These are phyloP conservation scores for Iberis pinnata DNA, from an alignment of 345 rosid species.

Conservation along the genomic window DNA sequence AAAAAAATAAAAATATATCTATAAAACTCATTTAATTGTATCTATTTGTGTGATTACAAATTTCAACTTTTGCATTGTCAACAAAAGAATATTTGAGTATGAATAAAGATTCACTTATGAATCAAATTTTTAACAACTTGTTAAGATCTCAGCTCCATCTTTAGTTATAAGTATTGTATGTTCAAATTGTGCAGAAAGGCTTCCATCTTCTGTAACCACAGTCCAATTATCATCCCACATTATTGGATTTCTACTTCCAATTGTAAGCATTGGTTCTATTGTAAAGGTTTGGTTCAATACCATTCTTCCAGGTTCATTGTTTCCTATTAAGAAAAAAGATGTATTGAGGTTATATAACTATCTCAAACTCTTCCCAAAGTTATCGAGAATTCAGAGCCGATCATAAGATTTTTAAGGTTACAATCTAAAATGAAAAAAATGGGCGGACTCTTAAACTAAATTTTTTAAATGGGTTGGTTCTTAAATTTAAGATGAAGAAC, in stretches of 20 bases:
- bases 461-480: too few species aligned
- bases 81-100: conserved; percentile 13
- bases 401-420: too few species aligned
- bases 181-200: conserved; percentile 88
- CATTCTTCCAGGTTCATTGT: conserved; percentile 68
- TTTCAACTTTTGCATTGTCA: conserved; percentile 5
- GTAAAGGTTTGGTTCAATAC: conserved; percentile 90
- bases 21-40: conserved; percentile 9
- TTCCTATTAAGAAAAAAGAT: conserved; percentile 41
- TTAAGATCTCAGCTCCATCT: conserved; percentile 85
- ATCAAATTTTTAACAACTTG: conserved; percentile 32
- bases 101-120: neutral
- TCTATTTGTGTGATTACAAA: conserved; percentile 11
- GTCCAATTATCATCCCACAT: conserved; percentile 96
- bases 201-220: conserved; percentile 77
- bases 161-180: conserved; percentile 79
- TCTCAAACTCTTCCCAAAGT: too few species aligned
- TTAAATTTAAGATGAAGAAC: too few species aligned
- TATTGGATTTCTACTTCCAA: conserved; percentile 67
- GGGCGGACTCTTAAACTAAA: too few species aligned
- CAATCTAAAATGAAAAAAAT: too few species aligned
- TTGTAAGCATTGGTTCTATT: conserved; percentile 87
- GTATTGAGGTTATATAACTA: too few species aligned
- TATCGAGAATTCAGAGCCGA: too few species aligned
- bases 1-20: too few species aligned